A percentile compares a stretch with the other conserved stretches of the same genome.
phyloP scores from a whole-genome alignment of 2,329 filamentous ascomycete genomes.

The Colletotrichum sp. region DNA sequence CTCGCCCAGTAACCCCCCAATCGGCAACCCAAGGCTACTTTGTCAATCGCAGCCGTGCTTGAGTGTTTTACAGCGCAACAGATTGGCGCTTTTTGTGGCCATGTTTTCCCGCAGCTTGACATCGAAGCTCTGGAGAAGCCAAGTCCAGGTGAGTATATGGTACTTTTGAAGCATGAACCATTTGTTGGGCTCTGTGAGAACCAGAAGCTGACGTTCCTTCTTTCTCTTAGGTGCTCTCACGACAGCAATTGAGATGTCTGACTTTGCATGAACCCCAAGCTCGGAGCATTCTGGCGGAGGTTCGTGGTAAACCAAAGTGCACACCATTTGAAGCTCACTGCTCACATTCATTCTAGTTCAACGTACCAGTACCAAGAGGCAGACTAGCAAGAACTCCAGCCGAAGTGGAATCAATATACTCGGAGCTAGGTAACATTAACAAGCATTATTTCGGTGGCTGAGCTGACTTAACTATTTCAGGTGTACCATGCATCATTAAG shows the following conservation, averaged over 20 bases:
- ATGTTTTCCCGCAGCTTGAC: neutral
- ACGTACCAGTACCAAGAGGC: slow-evolving; percentile 28
- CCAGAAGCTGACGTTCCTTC: neutral
- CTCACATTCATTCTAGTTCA: slow-evolving; percentile 22
- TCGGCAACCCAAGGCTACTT: neutral
- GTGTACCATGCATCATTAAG: slow-evolving; percentile 28
- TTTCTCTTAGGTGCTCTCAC: neutral
- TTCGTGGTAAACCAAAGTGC: neutral
- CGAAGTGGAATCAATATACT: slow-evolving; percentile 25
- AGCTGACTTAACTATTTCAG: slow-evolving; percentile 8
- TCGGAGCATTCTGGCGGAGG: neutral
- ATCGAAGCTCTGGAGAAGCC: neutral
- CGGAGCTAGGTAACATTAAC: slow-evolving; percentile 26
- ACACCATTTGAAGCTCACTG: neutral
- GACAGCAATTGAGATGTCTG: neutral
- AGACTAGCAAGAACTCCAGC: slow-evolving; percentile 22
- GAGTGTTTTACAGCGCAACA: neutral
- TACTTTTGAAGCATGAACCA: neutral
- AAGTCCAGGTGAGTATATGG: neutral
- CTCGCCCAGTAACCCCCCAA: neutral
- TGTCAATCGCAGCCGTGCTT: neutral
- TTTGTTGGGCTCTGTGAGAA: neutral
- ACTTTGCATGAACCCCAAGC: neutral
- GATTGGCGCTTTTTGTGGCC: neutral
- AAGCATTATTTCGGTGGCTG: neutral